phyloP scores from a whole-genome alignment of 495 filamentous ascomycete genomes.

The Ascobolus immersus region DNA sequence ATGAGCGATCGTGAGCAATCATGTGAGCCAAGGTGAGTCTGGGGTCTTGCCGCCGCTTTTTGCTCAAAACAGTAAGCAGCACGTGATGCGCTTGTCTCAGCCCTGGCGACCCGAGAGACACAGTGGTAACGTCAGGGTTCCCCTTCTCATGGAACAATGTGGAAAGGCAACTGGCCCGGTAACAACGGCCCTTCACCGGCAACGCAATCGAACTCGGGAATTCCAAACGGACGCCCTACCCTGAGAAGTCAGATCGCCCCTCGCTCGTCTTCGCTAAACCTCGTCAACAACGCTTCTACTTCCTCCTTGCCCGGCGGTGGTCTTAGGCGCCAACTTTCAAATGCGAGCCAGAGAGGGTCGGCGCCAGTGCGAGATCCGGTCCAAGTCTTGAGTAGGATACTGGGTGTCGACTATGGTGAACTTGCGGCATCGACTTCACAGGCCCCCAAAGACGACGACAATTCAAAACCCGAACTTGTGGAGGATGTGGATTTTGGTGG shows the following conservation, averaged over 20 bases:
- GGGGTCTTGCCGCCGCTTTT: too few relatives aligned
- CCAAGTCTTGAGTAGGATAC: conserved; percentile 41
- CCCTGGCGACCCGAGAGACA: too few relatives aligned
- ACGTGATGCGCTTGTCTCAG: too few relatives aligned
- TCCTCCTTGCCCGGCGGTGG: conserved; percentile 39
- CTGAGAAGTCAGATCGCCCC: conserved; percentile 10
- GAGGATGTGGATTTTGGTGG: conserved; percentile 50
- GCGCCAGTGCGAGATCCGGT: conserved; percentile 39
- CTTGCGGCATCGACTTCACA: conserved; percentile 8
- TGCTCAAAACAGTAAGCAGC: too few relatives aligned
- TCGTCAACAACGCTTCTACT: conserved; percentile 45
- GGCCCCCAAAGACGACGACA: conserved; percentile 1
- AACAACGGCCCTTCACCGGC: too few relatives aligned
- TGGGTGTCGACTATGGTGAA: conserved; percentile 24
- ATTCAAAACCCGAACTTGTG: conserved; percentile 9
- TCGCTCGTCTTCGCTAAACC: conserved; percentile 31
- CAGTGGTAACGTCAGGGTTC: too few relatives aligned
- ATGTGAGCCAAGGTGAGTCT: too few relatives aligned
- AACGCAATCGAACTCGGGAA: too few relatives aligned
- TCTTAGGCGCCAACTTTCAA: conserved; percentile 28
- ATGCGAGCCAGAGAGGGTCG: conserved; percentile 20
- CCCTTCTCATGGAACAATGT: too few relatives aligned
- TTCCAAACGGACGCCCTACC: too few relatives aligned
- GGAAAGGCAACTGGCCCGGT: too few relatives aligned
- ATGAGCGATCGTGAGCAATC: too few relatives aligned